Evolutionary conservation across 352 stramenopile species (phyloP), one percentile per base, ranked within the genome.

Genomic region (Thalassiosira hispida): DNA sequence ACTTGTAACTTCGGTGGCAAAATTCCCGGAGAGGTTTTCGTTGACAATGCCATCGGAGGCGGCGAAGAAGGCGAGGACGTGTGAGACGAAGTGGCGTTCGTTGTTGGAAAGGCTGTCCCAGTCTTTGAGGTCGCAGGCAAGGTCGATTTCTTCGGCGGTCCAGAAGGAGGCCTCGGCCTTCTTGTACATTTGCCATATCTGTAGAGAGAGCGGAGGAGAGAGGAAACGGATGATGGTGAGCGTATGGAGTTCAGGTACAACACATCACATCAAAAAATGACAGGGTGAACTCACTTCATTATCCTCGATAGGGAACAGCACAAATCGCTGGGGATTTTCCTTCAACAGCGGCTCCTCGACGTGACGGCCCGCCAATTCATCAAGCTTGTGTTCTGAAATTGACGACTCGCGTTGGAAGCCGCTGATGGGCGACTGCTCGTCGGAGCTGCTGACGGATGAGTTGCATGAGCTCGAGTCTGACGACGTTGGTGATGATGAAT

Each of bases 261-360:
- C 31, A 38, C 31, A 38, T 38, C 3, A 29, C 14, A 63, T 63
- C 14, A 29, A 65, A 52, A 52, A 99, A 90, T 98, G 94, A 63
- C 96, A 93, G 89, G 99, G 96, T 83, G 98, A 98, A 69, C 87
- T 84, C 87, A 98, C 95, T 9, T 99, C 96, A 44, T 93, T 90
- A 79, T 99, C 93, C 87, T 98, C 91, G 90, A 99, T 99, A 9
- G 97, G 97, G 90, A 99, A 99, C 16, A 99, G 90, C 71, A 98
- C 96, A 85, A 98, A 99, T 8, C 97, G 92, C 81, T 97, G 94
- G 38, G 96, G 96, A 84, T 99, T 98, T 83, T 98, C 96, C 27
- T 90, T 87, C 0, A 99, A 89, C 44, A 98, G 95, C 42, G 96
- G 97, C 92, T 99, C 97, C 14, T 76, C 70, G 0, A 33, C 40